Evolutionary conservation across 768 basidiomycete genomes (phyloP).

Genomic region (Phylloporus rhodoxanthus): DNA sequence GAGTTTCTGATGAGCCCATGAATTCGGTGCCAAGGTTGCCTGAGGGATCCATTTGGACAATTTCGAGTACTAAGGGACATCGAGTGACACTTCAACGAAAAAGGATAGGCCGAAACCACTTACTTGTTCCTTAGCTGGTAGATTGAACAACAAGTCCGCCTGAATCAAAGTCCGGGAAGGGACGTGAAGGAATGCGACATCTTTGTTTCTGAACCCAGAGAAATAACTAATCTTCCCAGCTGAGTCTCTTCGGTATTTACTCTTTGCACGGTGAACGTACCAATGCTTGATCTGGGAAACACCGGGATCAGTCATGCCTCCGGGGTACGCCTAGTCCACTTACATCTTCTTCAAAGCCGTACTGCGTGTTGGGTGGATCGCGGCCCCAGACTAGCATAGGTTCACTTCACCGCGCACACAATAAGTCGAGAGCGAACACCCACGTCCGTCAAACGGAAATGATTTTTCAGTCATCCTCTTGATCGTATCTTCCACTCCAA

Average conservation of each 20-base stretch:
- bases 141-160: slow-evolving; percentile 80
- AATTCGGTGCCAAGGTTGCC: slow-evolving; percentile 25
- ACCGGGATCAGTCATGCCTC: neutral
- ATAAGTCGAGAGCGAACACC: slow-evolving; percentile 12
- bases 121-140: slow-evolving; percentile 74
- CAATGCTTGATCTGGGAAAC: slow-evolving; percentile 44
- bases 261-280: slow-evolving; percentile 23
- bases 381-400: slow-evolving; percentile 46
- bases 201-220: slow-evolving; percentile 66
- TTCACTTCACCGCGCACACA: neutral
- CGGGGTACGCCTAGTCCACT: slow-evolving; percentile 2
- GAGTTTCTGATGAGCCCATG: slow-evolving; percentile 27
- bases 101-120: neutral
- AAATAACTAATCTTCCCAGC: slow-evolving; percentile 48
- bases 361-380: slow-evolving; percentile 57
- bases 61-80: slow-evolving; percentile 34
- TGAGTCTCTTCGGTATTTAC: neutral
- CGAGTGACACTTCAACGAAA: neutral
- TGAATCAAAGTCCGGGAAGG: slow-evolving; percentile 67
- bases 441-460: slow-evolving; percentile 60
- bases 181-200: slow-evolving; percentile 76
- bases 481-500: slow-evolving; percentile 56
- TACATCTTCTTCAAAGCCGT: slow-evolving; percentile 75
- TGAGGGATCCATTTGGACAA: slow-evolving; percentile 27
- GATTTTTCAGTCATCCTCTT: slow-evolving; percentile 48